A percentile compares a stretch with the other conserved stretches of the same genome.
phyloP scores from a whole-genome alignment of 495 filamentous ascomycete genomes.

The Hypoxylon fuscum region DNA sequence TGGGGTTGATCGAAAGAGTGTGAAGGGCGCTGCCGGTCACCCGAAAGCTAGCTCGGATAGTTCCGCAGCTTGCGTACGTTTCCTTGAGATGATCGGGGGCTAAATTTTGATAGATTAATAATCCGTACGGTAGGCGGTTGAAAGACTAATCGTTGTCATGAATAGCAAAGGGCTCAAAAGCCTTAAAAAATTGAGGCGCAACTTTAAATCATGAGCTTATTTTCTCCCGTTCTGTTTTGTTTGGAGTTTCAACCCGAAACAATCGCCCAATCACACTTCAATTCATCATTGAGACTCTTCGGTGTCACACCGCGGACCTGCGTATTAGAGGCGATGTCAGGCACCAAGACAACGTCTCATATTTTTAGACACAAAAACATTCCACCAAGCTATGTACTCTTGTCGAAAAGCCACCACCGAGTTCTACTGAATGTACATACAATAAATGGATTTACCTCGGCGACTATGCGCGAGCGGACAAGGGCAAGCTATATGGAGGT shows the following conservation, averaged over 20 bases:
- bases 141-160: too few relatives aligned
- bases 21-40: slow-evolving; percentile 23
- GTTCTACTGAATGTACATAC: neutral
- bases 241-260: slow-evolving; percentile 10
- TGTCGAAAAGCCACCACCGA: neutral
- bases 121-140: too few relatives aligned
- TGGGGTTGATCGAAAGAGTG: slow-evolving; percentile 29
- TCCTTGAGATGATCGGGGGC: neutral
- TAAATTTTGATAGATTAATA: neutral
- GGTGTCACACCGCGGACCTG: slow-evolving; percentile 25
- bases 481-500: neutral
- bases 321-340: slow-evolving; percentile 12
- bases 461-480: neutral
- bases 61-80: neutral
- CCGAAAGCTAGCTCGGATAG: slow-evolving; percentile 25
- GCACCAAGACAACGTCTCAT: slow-evolving; percentile 5
- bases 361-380: slow-evolving; percentile 32
- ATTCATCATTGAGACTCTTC: slow-evolving; percentile 12
- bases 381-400: neutral
- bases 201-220: neutral
- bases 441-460: slow-evolving; percentile 7
- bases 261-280: slow-evolving; percentile 2
- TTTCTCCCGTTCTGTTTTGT: too few relatives aligned
- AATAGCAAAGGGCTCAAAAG: too few relatives aligned
- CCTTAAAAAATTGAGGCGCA: neutral